Evolutionary conservation across 208 protist species (phyloP), one percentile per base, ranked within the genome.

Genomic region (Leishmania major): DNA sequence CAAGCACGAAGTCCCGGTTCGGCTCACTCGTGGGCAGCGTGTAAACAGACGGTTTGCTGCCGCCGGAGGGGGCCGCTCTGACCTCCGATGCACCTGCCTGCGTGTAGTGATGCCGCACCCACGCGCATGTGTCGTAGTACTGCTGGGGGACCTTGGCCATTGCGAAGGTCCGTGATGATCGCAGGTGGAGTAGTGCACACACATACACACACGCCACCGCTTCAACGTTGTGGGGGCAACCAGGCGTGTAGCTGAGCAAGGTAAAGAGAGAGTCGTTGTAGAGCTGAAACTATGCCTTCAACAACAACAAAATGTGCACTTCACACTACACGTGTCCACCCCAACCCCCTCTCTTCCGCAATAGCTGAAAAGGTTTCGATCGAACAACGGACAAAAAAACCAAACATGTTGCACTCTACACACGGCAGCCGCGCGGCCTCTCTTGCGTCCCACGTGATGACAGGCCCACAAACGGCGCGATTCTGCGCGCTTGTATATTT

Each of bases 61-160:
- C 3, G 51, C 40, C 25, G 10, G 35, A 57, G n/a, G 22, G 37
- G 25, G 62, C 28, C 19, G 37, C 11, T 28, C 40, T 55, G 51
- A 47, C 49, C 49, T 37, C 31, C 11, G 49, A 77, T 40, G 47
- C 31, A 62, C n/a, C 35, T 28, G 57, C 8, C 60, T 43, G 72
- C 70, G 75, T 64, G 51, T 74, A 70, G 62, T 80, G 69, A 45
- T 81, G 73, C 31, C 74, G 72, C 55, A 92, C 89, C 53, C 81
- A 85, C 37, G 71, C 45, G 66, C 89, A 88, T n/a, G 87, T 90
- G 53, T 89, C 84, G 72, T 89, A 90, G 75, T 92, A 92, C 62
- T 59, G 53, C 53, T 85, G 81, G 15, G 89, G 87, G n/a, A 92
- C 73, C 1, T 59, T 53, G 28, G 3, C 64, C 77, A 78, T 78